Evolutionary conservation across 352 stramenopile genomes (phyloP), one percentile per base, ranked within the genome.

Genomic region (Phytopythium litorale): DNA sequence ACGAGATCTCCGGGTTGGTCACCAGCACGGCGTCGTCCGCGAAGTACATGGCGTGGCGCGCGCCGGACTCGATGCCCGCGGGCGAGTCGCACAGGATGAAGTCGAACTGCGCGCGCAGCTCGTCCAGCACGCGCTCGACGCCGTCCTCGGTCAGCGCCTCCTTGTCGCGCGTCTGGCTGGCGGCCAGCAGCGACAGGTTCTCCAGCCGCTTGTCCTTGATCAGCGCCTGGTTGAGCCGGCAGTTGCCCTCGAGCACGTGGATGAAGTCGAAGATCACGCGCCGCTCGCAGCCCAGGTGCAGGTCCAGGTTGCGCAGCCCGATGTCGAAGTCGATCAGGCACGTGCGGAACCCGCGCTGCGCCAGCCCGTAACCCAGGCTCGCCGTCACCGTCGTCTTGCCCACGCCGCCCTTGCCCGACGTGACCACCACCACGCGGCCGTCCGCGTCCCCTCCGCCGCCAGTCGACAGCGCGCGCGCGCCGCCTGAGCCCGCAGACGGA

Each of bases 241-340:
- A 97, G 68, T 97, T 94, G 58, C 85, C 88, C 63, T 95, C 80
- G 61, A 98, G 86, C 57, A 97, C 91, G 72, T 98, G 87, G 72
- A 98, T 96, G 59, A 98, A 97, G 66, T 98, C 92, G 60, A 98
- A 98, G 71, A 98, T 97, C 30, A 98, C 92, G 49, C 92, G 84
- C 12, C 92, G 88, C 71, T 98, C 92, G 60, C 88, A 94, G 56
- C 92, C 78, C 63, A 98, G 71, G 75, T 98, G 91, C 61, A 98
- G 78, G 61, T 98, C 91, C 33, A 98, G 59, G 67, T 98, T 98
- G 42, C 92, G 87, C 53, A 98, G 64, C 0, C 92, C 92, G 68
- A 98, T 97, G 75, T 98, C 91, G 73, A 98, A 98, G 72, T 98
- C 92, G 64, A 98, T 96, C 7, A 98, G 81, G 59, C 89, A 97